A percentile compares a stretch with the other conserved stretches of the same genome.
These are phyloP conservation scores for Inga laurina DNA, from an alignment of 306 rosid species.

Conservation along the genomic window DNA sequence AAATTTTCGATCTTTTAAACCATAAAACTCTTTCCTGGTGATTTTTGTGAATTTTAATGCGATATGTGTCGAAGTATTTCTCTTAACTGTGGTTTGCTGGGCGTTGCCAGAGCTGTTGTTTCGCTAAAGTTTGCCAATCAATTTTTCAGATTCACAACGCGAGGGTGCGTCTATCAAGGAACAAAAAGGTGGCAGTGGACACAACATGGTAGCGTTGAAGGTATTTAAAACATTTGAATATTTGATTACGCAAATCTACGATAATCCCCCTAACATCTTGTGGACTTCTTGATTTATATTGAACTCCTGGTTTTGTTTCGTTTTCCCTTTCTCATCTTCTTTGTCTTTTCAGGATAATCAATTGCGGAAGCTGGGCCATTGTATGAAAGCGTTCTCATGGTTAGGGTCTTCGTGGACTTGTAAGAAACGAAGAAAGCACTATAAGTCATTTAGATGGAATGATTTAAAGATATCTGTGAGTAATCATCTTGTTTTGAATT, in stretches of 20 bases:
- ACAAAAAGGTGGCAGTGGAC: slow-evolving; percentile 33
- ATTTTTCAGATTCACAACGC: slow-evolving; percentile 44
- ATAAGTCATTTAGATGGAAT: slow-evolving; percentile 59
- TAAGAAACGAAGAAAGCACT: slow-evolving; percentile 69
- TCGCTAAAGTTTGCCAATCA: neutral
- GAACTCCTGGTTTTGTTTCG: neutral
- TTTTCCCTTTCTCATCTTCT: neutral
- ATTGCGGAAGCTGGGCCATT: slow-evolving; percentile 33
- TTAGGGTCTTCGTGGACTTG: slow-evolving; percentile 67
- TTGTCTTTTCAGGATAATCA: slow-evolving; percentile 47
- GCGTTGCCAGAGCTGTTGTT: neutral
- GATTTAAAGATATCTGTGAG: slow-evolving; percentile 77
- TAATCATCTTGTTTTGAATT: neutral
- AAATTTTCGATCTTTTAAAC: neutral
- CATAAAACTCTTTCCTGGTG: neutral
- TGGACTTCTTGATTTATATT: neutral
- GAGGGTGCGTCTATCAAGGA: slow-evolving; percentile 22
- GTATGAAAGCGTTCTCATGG: slow-evolving; percentile 60
- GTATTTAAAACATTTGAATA: slow-evolving; percentile 41
- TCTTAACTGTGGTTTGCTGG: neutral
- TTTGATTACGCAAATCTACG: neutral
- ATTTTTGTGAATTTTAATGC: neutral
- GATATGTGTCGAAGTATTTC: neutral
- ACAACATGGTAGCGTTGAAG: slow-evolving; percentile 45
- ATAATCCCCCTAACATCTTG: neutral